Evolutionary conservation across 2,329 filamentous ascomycete species (phyloP), one percentile per base, ranked within the genome.

Genomic region (Neonectria hederae): DNA sequence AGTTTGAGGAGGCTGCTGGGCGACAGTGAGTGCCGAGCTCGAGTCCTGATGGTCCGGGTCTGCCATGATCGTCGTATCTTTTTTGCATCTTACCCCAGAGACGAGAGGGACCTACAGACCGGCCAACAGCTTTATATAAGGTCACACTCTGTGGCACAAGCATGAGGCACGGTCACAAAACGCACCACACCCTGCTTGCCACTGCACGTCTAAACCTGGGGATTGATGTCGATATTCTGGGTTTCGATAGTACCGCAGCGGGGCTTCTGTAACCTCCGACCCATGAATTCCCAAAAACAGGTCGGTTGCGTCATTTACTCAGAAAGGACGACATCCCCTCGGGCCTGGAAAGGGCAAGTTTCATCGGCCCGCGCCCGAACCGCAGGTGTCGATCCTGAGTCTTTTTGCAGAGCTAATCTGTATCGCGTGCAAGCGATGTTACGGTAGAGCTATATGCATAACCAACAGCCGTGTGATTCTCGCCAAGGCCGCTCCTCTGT

Each of bases 301-400:
- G 60, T 43, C 21, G 49, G 35, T 72, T 64, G 63, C 70, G 70
- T 71, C 69, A 72, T 72, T 72, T 67, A 62, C 56, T 28, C 49
- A 49, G 6, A 42, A 62, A 69, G 63, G 65, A 69, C 70, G 70
- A 71, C 69, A 72, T 72, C 62, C 9, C 11, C 0, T 6, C n/a
- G 28, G 48, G 32, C 19, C 69, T 51, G 10, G 40, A 62, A 54
- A 9, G 5, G 63, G 70, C 11, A 67, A 65, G 69, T 65, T 19
- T 7, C 7, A 63, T 72, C 70, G 70, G 70, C 8, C 30, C 3
- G 24, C 21, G n/a, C 46, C 70, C 66, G 70, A 56, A 35, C n/a
- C 7, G 10, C 17, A 26, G 40, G 46, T 43, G 42, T 13, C 40
- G 26, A 54, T 59, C 32, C 32, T 51, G 5, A 8, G 17, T 49